These are phyloP conservation scores for Mycosphaerelloides madeirae DNA, from an alignment of 2,329 filamentous ascomycete species.

Conservation along the genomic window DNA sequence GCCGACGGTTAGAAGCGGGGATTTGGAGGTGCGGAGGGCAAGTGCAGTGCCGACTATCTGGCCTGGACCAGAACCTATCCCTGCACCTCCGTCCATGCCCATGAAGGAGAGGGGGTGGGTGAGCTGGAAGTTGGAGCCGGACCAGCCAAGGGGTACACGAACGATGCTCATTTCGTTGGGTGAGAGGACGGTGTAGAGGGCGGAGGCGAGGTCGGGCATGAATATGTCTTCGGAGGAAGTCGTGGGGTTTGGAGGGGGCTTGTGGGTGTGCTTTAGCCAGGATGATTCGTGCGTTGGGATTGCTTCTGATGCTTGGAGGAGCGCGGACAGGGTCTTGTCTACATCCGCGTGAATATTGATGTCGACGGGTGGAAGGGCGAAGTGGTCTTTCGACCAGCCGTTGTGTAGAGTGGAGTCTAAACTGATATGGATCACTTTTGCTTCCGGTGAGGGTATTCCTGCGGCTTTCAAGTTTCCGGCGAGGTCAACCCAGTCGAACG, in stretches of 20 bases:
- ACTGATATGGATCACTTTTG: slow-evolving; percentile 11
- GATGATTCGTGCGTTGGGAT: slow-evolving; percentile 2
- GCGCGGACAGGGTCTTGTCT: slow-evolving; percentile 9
- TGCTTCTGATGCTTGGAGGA: slow-evolving; percentile 8
- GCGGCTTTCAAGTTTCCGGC: slow-evolving; percentile 15
- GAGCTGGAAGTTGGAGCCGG: slow-evolving; percentile 9
- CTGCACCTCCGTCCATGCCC: slow-evolving; percentile 20
- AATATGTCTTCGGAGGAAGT: slow-evolving; percentile 7
- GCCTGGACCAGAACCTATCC: slow-evolving; percentile 14
- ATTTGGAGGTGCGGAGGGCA: slow-evolving; percentile 5
- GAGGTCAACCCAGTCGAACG: slow-evolving; percentile 21
- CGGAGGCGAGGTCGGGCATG: slow-evolving; percentile 15
- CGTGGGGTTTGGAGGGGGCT: neutral
- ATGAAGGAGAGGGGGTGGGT: slow-evolving; percentile 17
- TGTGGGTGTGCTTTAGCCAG: slow-evolving; percentile 1
- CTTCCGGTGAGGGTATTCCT: slow-evolving; percentile 2
- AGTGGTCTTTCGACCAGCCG: slow-evolving; percentile 21
- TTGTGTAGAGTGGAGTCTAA: slow-evolving; percentile 18
- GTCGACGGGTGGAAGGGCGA: slow-evolving; percentile 15
- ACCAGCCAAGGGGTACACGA: slow-evolving; percentile 17
- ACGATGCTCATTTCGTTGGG: slow-evolving; percentile 14
- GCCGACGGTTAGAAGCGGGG: slow-evolving; percentile 6
- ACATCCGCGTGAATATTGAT: slow-evolving; percentile 14
- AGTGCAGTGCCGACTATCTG: slow-evolving; percentile 18
- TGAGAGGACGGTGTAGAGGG: slow-evolving; percentile 12